Evolutionary conservation across 495 filamentous ascomycete genomes (phyloP), one percentile per base, ranked within the genome.

Genomic region (Amphirosellinia nigrospora): DNA sequence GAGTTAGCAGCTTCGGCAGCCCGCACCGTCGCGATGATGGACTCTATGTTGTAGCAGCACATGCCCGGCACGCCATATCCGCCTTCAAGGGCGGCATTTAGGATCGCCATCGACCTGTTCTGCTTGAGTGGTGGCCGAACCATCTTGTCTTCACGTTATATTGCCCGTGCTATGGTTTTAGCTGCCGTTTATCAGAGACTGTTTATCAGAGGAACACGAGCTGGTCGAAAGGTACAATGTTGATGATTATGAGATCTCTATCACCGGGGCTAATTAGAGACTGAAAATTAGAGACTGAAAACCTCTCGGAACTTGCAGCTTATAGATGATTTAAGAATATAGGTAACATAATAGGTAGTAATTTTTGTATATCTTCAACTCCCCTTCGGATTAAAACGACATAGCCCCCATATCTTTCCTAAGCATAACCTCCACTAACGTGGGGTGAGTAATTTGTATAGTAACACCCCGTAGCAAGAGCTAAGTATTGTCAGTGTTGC

Each of bases 21-120:
- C 72, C 86, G 88, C 66, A 96, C 89, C 1, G 89, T 89, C 30
- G 92, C 93, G 58, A 94, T 86, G 79, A 94, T 91, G 73, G 89
- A 89, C 83, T 94, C 92, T 75, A 93, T 86, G 84, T 94, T 94
- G 88, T 96, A 96, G 84, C 88, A 91, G 82, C 90, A 93, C 88
- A 93, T 91, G 70, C 87, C 91, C 1, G 91, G 88, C 23, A 94
- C 85, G 72, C 86, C 91, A 80, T 93, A 94, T 30, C 89, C 84
- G 74, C 87, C 86, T 19, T 83, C 78, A 65, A 86, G 83, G 66
- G 92, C 92, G 65, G 87, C 86, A 79, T 90, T 86, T 74, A 94
- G 88, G 78, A 94, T 90, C 71, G 81, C 73, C 77, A 91, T 83
- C 66, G 90, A 89, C 74, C 88, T 88, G 82, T 93, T 93, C 74